Conservation (phyloP, 345 rosid species). For the Gossypium longicalyx region DNA sequence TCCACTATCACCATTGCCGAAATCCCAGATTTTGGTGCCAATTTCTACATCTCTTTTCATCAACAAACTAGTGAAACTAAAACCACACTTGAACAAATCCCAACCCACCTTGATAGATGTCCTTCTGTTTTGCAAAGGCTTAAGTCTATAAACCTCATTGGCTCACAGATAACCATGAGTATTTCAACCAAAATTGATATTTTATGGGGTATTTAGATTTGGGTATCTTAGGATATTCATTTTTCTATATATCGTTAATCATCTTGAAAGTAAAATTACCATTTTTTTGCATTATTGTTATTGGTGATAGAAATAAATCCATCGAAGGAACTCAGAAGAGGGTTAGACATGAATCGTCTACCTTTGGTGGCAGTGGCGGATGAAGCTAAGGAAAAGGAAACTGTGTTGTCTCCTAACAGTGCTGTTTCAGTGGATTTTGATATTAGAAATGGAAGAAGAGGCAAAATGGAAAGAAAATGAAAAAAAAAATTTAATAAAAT, state of each 20-base stretch:
- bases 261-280: background rate
- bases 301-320: slow-evolving; percentile 37
- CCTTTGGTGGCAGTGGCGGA: slow-evolving; percentile 20
- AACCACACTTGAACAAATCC: slow-evolving; percentile 18
- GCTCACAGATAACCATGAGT: slow-evolving; percentile 42
- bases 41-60: slow-evolving; percentile 34
- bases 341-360: slow-evolving; percentile 45
- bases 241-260: background rate
- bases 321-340: slow-evolving; percentile 28
- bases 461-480: slow-evolving; percentile 9
- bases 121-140: slow-evolving; percentile 57
- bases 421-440: slow-evolving; percentile 80
- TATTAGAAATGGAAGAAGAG: slow-evolving; percentile 33
- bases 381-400: slow-evolving; percentile 47
- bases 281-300: background rate
- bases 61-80: background rate
- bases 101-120: slow-evolving; percentile 43
- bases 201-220: slow-evolving; percentile 2
- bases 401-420: slow-evolving; percentile 70
- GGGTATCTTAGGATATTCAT: background rate
- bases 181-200: background rate
- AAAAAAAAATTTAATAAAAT: no score
- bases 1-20: background rate
- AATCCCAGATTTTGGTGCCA: slow-evolving; percentile 25
- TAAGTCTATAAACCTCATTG: slow-evolving; percentile 56